Evolutionary conservation across 1,139 yeast genomes (phyloP), one percentile per base, ranked within the genome.

Genomic region (Kurtzmaniella quercitrusa): DNA sequence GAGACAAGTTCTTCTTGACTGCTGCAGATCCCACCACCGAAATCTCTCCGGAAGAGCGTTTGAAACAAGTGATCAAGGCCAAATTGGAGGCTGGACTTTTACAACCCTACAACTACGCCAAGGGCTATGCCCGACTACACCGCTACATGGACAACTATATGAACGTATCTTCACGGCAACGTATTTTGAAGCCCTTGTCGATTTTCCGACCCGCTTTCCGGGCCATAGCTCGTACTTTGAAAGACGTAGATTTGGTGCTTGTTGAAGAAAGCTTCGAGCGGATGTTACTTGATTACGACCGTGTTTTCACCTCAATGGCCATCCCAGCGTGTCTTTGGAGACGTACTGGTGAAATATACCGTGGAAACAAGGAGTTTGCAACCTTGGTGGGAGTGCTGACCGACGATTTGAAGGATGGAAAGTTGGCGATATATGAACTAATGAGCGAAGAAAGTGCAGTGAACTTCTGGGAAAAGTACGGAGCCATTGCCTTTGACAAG

Each of bases 241-340:
- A 88, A 56, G 98, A 91, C 62, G 91, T 90, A 11, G 98, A 93
- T 62, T 72, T 91, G 56, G 94, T 91, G 6, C 68, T 90, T 37
- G 98, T 93, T 9, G 98, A 93, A 57, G 98, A 93, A 61, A 85
- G 87, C 45, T 93, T 93, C 60, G 98, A 93, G 64, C 73, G 98
- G 48, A 87, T 91, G 95, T 66, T 93, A 41, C 68, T 93, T 44
- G 96, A 93, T 55, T 91, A 93, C 58, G 98, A 93, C 61, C 76
- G 98, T 39, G 97, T 93, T 2, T 93, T 93, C 63, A 90, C 98
- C 0, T 85, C 96, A 6, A 90, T 91, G 96, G 96, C 97, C 8
- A 90, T 93, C 45, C 98, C 98, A 0, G 97, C 98, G 0, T 91
- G 98, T 65, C 73, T 93, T 34, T 93, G 98, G 98, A 73, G 98